phyloP scores from a whole-genome alignment of 2,329 filamentous ascomycete genomes.

The Metarhizium rileyi region DNA sequence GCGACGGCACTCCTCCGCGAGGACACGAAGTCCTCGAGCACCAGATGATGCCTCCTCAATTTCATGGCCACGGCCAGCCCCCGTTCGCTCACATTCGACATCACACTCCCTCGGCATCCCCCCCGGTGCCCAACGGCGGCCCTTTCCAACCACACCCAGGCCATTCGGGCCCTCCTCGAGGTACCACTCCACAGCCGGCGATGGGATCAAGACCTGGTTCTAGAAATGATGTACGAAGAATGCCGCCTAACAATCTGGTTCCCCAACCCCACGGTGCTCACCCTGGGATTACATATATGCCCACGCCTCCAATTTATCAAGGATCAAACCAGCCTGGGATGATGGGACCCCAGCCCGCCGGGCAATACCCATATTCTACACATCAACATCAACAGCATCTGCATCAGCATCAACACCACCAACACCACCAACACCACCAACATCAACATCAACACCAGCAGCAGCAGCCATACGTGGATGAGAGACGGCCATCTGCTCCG shows the following conservation, averaged over 20 bases:
- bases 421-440: background rate
- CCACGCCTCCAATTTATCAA: conserved; percentile 72
- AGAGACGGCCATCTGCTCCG: conserved; percentile 67
- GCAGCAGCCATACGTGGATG: conserved; percentile 65
- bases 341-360: conserved; percentile 26
- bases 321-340: conserved; percentile 29
- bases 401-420: conserved; percentile 19
- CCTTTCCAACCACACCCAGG: conserved; percentile 47
- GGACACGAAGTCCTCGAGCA: conserved; percentile 45
- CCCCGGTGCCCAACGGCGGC: conserved; percentile 72
- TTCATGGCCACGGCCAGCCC: conserved; percentile 34
- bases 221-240: conserved; percentile 66
- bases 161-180: conserved; percentile 39
- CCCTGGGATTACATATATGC: conserved; percentile 68
- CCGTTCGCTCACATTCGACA: conserved; percentile 77
- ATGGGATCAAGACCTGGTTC: conserved; percentile 61
- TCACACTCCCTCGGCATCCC: conserved; percentile 75
- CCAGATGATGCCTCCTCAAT: conserved; percentile 60
- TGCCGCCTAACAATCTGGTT: conserved; percentile 59
- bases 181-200: conserved; percentile 71
- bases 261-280: conserved; percentile 53
- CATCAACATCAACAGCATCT: background rate
- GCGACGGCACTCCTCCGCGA: conserved; percentile 60
- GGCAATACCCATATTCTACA: conserved; percentile 27
- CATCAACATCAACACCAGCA: conserved; percentile 24